phyloP scores from a whole-genome alignment of 306 rosid genomes.

The Rosa multiflora region DNA sequence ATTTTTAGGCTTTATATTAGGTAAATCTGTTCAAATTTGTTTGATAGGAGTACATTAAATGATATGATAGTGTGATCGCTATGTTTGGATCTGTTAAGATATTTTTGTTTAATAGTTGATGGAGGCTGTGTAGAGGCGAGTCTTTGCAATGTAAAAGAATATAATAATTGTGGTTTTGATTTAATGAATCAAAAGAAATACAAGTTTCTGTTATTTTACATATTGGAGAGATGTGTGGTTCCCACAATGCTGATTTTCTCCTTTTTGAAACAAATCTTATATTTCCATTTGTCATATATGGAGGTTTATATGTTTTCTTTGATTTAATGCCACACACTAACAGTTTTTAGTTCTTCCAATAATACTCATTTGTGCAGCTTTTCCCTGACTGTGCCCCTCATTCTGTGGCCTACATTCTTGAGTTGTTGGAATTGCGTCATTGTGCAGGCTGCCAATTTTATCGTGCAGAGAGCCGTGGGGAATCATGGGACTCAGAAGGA shows the following conservation, averaged over 20 bases:
- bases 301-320: background rate
- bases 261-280: background rate
- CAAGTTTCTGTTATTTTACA: background rate
- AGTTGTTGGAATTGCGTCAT: conserved; percentile 66
- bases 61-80: too few relatives aligned
- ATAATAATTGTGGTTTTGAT: background rate
- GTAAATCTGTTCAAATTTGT: background rate
- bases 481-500: conserved; percentile 85
- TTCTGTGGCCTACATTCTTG: conserved; percentile 77
- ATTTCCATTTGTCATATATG: background rate
- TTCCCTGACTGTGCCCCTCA: conserved; percentile 89
- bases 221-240: background rate
- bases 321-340: conserved; percentile 2
- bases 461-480: conserved; percentile 85
- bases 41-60: background rate
- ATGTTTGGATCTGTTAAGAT: background rate
- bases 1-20: background rate
- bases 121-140: background rate
- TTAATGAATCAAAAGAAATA: background rate
- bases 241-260: background rate
- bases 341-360: conserved; percentile 13
- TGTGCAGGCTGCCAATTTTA: conserved; percentile 95
- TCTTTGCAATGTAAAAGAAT: background rate
- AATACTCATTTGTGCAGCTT: conserved; percentile 59
- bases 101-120: background rate